These are phyloP conservation scores for Hortiboletus flavorubellus DNA, from an alignment of 768 basidiomycete genomes.

Conservation along the genomic window DNA sequence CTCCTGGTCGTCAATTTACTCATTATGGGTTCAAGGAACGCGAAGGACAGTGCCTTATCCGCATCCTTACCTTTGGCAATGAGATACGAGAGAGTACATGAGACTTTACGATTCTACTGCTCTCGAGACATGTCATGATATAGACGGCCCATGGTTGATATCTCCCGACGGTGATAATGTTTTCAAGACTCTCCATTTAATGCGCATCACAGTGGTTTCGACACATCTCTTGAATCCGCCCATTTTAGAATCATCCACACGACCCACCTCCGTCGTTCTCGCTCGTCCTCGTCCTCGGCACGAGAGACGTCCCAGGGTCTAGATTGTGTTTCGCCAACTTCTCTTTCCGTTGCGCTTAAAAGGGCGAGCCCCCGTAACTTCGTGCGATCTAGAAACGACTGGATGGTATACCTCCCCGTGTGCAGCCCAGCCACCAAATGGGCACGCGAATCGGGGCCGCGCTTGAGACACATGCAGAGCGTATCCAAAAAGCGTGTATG, in stretches of 20 bases:
- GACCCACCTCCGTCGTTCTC: slow-evolving; percentile 68
- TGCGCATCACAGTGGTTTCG: slow-evolving; percentile 14
- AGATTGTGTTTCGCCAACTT: slow-evolving; percentile 36
- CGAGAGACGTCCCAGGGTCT: slow-evolving; percentile 53
- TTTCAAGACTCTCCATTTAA: neutral
- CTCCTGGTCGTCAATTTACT: neutral
- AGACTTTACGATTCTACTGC: slow-evolving; percentile 4
- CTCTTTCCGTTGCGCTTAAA: slow-evolving; percentile 46
- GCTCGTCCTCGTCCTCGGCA: slow-evolving; percentile 57
- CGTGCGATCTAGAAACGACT: slow-evolving; percentile 47
- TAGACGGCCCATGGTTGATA: neutral
- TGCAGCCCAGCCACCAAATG: slow-evolving; percentile 74
- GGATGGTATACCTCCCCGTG: slow-evolving; percentile 70
- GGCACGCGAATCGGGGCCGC: slow-evolving; percentile 42
- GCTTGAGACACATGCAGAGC: slow-evolving; percentile 46
- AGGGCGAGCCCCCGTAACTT: slow-evolving; percentile 42
- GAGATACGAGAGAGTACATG: slow-evolving; percentile 16
- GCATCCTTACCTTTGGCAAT: slow-evolving; percentile 31
- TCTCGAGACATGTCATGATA: slow-evolving; percentile 1
- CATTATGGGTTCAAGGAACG: slow-evolving; percentile 22
- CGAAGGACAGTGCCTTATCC: slow-evolving; percentile 33
- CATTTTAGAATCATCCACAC: slow-evolving; percentile 63
- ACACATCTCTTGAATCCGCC: slow-evolving; percentile 20
- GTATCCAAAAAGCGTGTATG: slow-evolving; percentile 55
- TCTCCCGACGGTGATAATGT: neutral